Conservation (phyloP, 2,329 filamentous ascomycete genomes). For the Taxawa tesnikishii region DNA sequence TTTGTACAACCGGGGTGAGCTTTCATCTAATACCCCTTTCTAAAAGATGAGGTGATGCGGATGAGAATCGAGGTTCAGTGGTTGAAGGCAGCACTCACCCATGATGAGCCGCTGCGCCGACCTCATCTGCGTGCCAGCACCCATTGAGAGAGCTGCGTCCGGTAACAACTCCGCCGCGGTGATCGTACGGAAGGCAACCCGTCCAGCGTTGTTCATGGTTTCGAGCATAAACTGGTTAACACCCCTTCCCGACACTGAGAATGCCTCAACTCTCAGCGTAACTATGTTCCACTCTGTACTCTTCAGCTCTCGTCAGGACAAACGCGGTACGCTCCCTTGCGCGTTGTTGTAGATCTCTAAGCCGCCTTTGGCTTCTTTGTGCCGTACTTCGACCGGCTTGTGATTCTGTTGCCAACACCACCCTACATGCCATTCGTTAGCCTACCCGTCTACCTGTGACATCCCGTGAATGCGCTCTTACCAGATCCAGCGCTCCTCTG, state of each 20-base stretch:
- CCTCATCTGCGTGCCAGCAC: no score
- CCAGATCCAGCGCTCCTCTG: slow-evolving; percentile 82
- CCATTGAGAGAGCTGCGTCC: no score
- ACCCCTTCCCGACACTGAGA: background rate
- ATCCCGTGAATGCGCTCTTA: slow-evolving; percentile 40
- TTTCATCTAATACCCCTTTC: no score
- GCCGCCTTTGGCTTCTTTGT: slow-evolving; percentile 96
- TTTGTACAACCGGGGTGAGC: no score
- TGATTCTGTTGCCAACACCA: slow-evolving; percentile 74
- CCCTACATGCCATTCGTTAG: slow-evolving; percentile 44
- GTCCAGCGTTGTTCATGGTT: background rate
- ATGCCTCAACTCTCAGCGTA: background rate
- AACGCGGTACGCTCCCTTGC: no score
- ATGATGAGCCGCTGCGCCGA: no score
- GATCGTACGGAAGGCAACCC: background rate
- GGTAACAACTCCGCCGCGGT: no score
- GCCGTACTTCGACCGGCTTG: slow-evolving; percentile 88
- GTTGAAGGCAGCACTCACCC: no score
- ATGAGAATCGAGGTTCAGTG: no score
- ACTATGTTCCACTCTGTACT: background rate
- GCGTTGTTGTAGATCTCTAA: no score
- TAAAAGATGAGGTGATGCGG: no score
- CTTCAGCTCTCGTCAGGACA: no score
- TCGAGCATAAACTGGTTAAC: background rate
- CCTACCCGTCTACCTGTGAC: background rate